Base-by-base conservation (phyloP, 257 asterid species). In the Solanum boliviense region DNA sequence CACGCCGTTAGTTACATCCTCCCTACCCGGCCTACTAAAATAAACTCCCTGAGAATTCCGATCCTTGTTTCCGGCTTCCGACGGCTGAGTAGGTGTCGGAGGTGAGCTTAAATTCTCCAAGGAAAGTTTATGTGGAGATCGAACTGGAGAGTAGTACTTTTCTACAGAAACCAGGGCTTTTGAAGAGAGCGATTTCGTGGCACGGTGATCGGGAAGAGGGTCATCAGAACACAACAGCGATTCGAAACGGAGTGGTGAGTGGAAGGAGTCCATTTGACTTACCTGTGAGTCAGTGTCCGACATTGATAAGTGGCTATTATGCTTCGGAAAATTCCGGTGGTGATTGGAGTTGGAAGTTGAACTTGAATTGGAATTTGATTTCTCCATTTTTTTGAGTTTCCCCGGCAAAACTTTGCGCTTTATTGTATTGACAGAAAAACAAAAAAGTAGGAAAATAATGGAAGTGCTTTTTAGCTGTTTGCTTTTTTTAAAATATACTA, bases 241-340 rank as follows among this genome's bases (percentile, higher is more conserved):
- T 9, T 93, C 93, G 88, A 29, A 94, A 39, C 95, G 98, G 85
- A 92, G 95, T 3, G 98, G 98, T 5, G 99, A 94, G 91, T 95
- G 98, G 88, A 92, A 96, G 0, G 96, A 90, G 16, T 96, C 99
- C 58, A 89, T 83, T 87, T 91, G 98, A 90, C 98, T 95, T 68
- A 93, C 83, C 67, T 92, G 92, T 71, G 99, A 96, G 85, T 97
- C 99, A 41, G 97, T 92, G 86, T 95, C 98, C 13, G 98, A 97
- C 94, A 97, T 93, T 75, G 98, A 93, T 89, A 90, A 65, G 88
- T 95, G 95, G 85, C 97, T 90, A 87, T 91, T 87, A 88, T 91
- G 4, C 89, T 90, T 83, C 74, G 89, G 23, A 73, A 87, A 74
- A 84, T 82, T 62, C 60, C 13, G 65, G 76, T 62, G 39, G 84